Evolutionary conservation across 2,329 filamentous ascomycete species (phyloP).

Genomic region (Pyrenophora seminiperda): DNA sequence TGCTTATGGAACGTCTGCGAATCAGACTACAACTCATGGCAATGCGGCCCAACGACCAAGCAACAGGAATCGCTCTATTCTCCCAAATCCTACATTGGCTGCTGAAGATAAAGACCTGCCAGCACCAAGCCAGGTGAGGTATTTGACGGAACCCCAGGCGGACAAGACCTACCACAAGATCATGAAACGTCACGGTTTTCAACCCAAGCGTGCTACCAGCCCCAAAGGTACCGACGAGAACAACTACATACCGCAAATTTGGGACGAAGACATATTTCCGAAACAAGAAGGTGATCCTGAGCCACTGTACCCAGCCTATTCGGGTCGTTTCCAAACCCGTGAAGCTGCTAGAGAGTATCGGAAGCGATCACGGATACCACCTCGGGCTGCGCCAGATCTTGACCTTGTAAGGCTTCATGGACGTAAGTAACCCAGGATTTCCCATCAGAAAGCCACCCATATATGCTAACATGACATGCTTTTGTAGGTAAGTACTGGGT

Average conservation of each 20-base stretch:
- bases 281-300: background rate
- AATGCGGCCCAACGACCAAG: no score
- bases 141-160: background rate
- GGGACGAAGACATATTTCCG: background rate
- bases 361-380: slow-evolving; percentile 15
- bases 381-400: slow-evolving; percentile 26
- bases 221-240: background rate
- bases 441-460: background rate
- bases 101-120: no score
- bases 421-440: slow-evolving; percentile 15
- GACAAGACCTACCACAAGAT: background rate
- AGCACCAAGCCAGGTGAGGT: background rate
- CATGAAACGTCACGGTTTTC: background rate
- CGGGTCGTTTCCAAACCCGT: slow-evolving; percentile 22
- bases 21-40: no score
- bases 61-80: no score
- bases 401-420: slow-evolving; percentile 28
- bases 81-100: no score
- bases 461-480: slow-evolving; percentile 2
- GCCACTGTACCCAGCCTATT: slow-evolving; percentile 24
- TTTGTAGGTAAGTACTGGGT: slow-evolving; percentile 36
- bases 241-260: slow-evolving; percentile 4
- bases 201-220: background rate
- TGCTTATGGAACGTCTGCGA: no score
- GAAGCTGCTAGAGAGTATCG: slow-evolving; percentile 27